A percentile compares a stretch with the other conserved stretches of the same genome.
Evolutionary conservation across 140 eudicot genomes (phyloP).

Genomic region (Bidens hawaiensis): DNA sequence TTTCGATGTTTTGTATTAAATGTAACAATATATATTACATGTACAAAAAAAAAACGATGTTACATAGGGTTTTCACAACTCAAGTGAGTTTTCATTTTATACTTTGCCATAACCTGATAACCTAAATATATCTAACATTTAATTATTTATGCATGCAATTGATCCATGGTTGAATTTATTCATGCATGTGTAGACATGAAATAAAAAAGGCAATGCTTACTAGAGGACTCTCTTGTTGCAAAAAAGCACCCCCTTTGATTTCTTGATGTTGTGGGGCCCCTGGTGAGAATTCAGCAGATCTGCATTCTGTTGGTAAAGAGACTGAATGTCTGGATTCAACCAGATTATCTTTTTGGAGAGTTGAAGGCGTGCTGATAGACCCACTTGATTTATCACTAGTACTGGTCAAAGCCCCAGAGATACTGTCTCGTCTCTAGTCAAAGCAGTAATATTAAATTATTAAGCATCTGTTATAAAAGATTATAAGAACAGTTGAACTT

Average conservation of each 20-base stretch:
- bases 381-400: conserved; percentile 90
- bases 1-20: too few relatives aligned
- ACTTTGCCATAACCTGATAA: too few relatives aligned
- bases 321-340: conserved; percentile 65
- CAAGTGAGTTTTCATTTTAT: too few relatives aligned
- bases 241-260: conserved; percentile 47
- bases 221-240: conserved; percentile 70
- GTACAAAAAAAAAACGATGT: too few relatives aligned
- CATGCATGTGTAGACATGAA: background rate
- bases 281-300: conserved; percentile 53
- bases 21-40: too few relatives aligned
- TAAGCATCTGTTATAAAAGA: background rate
- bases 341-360: conserved; percentile 72
- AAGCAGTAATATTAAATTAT: background rate
- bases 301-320: conserved; percentile 54
- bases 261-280: conserved; percentile 47
- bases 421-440: conserved; percentile 79
- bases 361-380: conserved; percentile 79
- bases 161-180: background rate
- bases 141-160: background rate
- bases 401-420: conserved; percentile 60
- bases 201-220: conserved; percentile 37
- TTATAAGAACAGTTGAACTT: background rate
- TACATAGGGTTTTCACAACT: too few relatives aligned
- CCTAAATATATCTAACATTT: too few relatives aligned